Percentiles rank a stretch among this genome's conserved stretches.
phyloP scores from a whole-genome alignment of 169 alveolate genomes.

The Plasmodium cynomolgi region DNA sequence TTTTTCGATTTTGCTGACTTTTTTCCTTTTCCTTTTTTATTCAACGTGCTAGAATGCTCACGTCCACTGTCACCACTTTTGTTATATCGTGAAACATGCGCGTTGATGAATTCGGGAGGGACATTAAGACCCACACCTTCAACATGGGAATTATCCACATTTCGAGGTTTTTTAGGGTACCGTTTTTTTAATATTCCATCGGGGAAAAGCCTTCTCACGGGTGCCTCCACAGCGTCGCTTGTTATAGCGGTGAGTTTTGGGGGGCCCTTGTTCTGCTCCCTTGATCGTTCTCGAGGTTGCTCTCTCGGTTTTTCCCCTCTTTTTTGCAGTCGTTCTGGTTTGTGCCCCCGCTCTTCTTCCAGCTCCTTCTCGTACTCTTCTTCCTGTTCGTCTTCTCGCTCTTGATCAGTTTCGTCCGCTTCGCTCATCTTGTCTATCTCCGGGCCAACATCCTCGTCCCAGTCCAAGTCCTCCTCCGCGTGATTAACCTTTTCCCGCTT shows the following conservation, averaged over 20 bases:
- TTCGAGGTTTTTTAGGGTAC: not conserved
- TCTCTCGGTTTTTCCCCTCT: not conserved
- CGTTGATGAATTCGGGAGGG: not conserved
- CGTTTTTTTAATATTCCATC: conserved; percentile 28
- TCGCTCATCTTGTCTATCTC: not conserved
- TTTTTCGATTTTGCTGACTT: not conserved
- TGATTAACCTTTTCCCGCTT: conserved; percentile 3
- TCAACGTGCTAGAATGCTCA: not conserved
- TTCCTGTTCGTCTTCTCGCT: not conserved
- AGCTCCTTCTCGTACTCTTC: too few species aligned
- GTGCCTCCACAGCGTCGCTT: not conserved
- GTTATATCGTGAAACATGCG: not conserved
- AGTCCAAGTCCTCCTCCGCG: not conserved
- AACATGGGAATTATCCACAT: not conserved
- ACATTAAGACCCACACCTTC: not conserved
- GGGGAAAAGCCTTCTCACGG: not conserved
- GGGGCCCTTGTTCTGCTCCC: not conserved
- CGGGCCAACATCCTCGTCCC: not conserved
- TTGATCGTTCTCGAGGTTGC: not conserved
- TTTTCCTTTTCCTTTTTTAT: not conserved
- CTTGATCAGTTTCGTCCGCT: not conserved
- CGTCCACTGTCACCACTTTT: not conserved
- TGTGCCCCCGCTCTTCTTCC: not conserved
- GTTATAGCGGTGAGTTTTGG: not conserved
- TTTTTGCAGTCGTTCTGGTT: conserved; percentile 1